Base-by-base conservation (phyloP, 805 yeast species). In the Pichia thaimueangensis region DNA sequence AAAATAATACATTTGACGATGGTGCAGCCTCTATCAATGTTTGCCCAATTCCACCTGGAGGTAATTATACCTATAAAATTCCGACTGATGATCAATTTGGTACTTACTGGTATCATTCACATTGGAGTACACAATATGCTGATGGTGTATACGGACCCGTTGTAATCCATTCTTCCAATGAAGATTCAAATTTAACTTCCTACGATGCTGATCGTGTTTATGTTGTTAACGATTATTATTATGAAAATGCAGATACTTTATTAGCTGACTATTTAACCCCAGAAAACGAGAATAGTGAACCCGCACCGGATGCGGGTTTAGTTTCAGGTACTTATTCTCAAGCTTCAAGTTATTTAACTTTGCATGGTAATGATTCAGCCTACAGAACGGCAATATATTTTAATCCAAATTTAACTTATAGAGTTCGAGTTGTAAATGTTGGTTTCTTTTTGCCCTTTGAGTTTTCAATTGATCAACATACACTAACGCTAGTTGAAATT, bases 361-460 rank as follows among this genome's bases (percentile, higher is more conserved):
- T 32, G 8, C 23, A 42, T 7, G 27, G 29, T 7, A 27, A 42
- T 29, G 34, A 12, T 5, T 29, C 19, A 12, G 47, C 41, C 7
- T 48, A 31, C 28, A 39, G 32, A 11, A 34, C 36, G 11, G 49
- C 48, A 15, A 41, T 44, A 16, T 46, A 53, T n/a, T 70, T 78
- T 10, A 53, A 68, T 37, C 70, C 72, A 4, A 58, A 63, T 38
- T 68, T 63, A 30, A 70, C 71, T 7, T 75, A 75, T 53, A 57
- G 74, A 33, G 46, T 79, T 27, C 61, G 82, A 47, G 55, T 79
- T 21, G 65, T 72, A 37, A 79, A 78, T 52, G 64, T 68, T 42
- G 84, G 84, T 4, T 69, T 75, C 59, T 76, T 80, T 36, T 74
- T 73, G 3, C 71, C 82, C 3, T 81, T 78, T 53, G 68, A 68